Evolutionary conservation across 352 stramenopile genomes (phyloP), one percentile per base, ranked within the genome.

Genomic region (Phytophthora brassicae): DNA sequence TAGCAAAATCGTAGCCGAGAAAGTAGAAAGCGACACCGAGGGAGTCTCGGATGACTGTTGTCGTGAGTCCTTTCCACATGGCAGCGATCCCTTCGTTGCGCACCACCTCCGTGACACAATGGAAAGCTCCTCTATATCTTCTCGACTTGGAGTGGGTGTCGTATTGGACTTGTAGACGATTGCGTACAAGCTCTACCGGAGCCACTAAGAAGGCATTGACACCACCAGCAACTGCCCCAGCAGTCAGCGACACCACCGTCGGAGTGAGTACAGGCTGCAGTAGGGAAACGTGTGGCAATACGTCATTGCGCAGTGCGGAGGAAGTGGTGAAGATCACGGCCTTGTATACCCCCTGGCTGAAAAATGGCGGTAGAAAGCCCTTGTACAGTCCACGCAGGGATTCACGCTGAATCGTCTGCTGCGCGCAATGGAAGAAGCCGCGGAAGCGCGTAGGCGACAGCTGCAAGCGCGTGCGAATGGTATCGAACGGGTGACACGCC

Each of bases 281-380:
- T 11, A 72, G 29, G 38, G 55, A 26, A 41, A 69, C 49, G 24
- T 65, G 46, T 6, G 79, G 70, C 14, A 90, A 60, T 12, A 88
- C 58, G 31, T 91, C 79, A 24, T 68, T 75, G 50, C 79, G 79
- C n/a, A 88, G 55, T 48, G 59, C 73, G 24, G 79, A 74, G 4
- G 82, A 90, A 2, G 75, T 88, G 23, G 83, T 92, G 64, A 95
- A 95, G 63, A 95, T 95, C 48, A 95, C 83, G 31, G 86, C 85
- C 64, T 95, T 95, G 81, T 95, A 95, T 45, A 95, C 72, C 1
- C 81, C 86, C 60, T 95, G 86, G 46, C 83, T 91, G 64, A 90
- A 90, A 66, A 95, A 93, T 4, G 86, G 86, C n/a, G 83, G 81
- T 45, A 92, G 70, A 39, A 95, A 92, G 31, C 86, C 86, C 52